Base-by-base conservation (phyloP, 1,284 basidiomycete species). In the Tylopilus sp. region DNA sequence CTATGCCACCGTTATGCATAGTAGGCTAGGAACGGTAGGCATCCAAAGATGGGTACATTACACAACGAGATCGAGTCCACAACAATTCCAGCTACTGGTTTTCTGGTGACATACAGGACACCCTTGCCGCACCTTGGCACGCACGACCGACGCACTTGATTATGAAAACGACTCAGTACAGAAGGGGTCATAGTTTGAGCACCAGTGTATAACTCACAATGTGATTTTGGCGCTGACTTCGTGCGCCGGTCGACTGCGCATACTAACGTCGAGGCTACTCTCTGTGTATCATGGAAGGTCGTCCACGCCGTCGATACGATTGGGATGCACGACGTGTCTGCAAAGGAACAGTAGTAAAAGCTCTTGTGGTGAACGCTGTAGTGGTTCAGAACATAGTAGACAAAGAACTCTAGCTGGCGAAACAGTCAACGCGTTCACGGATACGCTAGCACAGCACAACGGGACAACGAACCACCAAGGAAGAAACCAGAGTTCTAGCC, bases 341-440 rank as follows among this genome's bases (percentile, higher is more conserved):
- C 92, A 95, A 10, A 95, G n/a, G 68, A 90, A 95, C n/a, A 93
- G 67, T 5, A 94, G 66, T 3, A 80, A 64, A 15, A 88, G 70
- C 2, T 77, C 72, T 50, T 82, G 78, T 1, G 81, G 73, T 1
- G 72, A 73, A 39, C 82, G 78, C 60, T 83, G 82, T 6, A 88
- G 67, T 0, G 81, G 72, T 18, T 77, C 73, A 6, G 67, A 61
- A 61, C 91, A 94, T 29, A 92, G 69, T 1, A 76, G 77, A 66
- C n/a, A 95, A 6, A 60, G 65, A 2, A 75, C 76, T 55, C 78
- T 79, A 6, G 74, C 88, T 88, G 51, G 6, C 50, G 30, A 31
- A 28, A 42, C 12, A 34, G 31, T 50, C 45, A 50, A 44, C 7
- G 21, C 7, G 29, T 24, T 8, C 34, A 15, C 21, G 20, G 21